Evolutionary conservation across 2,329 filamentous ascomycete species (phyloP).

Genomic region (Helminthosporium solani): DNA sequence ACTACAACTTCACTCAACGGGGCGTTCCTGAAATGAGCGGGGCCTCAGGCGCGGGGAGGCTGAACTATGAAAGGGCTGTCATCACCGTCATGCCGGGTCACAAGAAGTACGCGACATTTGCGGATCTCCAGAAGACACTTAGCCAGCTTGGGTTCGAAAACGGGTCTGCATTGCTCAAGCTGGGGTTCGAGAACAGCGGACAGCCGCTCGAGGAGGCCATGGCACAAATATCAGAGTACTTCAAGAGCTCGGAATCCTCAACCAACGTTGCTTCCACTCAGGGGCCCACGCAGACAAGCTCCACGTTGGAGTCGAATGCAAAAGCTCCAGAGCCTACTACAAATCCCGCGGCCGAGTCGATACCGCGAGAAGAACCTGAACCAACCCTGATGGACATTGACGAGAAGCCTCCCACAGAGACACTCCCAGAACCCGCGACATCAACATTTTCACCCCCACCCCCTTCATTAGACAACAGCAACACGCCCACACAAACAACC

Average conservation of each 20-base stretch:
- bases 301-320: conserved; percentile 21
- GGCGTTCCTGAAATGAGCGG: conserved; percentile 65
- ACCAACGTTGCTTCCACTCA: conserved; percentile 29
- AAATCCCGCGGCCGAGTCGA: conserved; percentile 26
- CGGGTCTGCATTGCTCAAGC: conserved; percentile 74
- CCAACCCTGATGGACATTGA: conserved; percentile 36
- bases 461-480: too few species aligned
- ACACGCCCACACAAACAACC: conserved; percentile 11
- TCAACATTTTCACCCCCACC: conserved; percentile 2
- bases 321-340: conserved; percentile 28
- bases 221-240: conserved; percentile 74
- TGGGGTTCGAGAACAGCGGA: conserved; percentile 75
- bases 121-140: conserved; percentile 84
- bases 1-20: conserved; percentile 79
- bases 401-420: conserved; percentile 14
- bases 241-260: conserved; percentile 51
- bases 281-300: conserved; percentile 28
- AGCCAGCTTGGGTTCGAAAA: conserved; percentile 83
- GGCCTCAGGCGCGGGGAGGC: conserved; percentile 63
- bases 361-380: conserved; percentile 24
- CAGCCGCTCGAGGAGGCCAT: conserved; percentile 83
- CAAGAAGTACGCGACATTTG: conserved; percentile 72
- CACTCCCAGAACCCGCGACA: conserved; percentile 13
- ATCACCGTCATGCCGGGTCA: conserved; percentile 72
- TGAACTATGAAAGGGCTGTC: conserved; percentile 86